phyloP scores from a whole-genome alignment of 73 alveolate genomes.

The Paraurostyla sp. region DNA sequence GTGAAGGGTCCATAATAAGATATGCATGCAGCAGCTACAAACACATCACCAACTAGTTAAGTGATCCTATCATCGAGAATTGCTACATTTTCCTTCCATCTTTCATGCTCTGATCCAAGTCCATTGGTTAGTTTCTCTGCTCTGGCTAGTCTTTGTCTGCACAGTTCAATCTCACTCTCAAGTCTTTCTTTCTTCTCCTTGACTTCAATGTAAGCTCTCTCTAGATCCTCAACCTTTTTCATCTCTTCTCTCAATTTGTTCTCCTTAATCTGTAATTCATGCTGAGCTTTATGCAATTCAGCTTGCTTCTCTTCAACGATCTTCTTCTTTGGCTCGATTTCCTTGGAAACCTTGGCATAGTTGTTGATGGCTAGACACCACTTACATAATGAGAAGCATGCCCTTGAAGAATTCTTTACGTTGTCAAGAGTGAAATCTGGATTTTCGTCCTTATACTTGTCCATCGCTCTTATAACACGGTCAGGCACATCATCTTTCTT shows the following conservation, averaged over 20 bases:
- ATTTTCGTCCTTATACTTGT: slow-evolving; percentile 55
- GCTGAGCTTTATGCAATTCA: slow-evolving; percentile 83
- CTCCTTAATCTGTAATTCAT: slow-evolving; percentile 87
- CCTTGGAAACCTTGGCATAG: slow-evolving; percentile 81
- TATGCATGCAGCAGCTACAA: slow-evolving; percentile 91
- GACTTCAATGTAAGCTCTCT: slow-evolving; percentile 86
- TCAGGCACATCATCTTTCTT: slow-evolving; percentile 70
- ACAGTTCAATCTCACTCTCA: slow-evolving; percentile 85
- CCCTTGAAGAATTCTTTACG: slow-evolving; percentile 76
- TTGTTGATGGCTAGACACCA: slow-evolving; percentile 89
- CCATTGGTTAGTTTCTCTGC: slow-evolving; percentile 95
- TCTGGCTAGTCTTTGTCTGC: slow-evolving; percentile 90
- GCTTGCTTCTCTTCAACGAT: slow-evolving; percentile 69
- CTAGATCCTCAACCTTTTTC: slow-evolving; percentile 90
- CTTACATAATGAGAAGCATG: slow-evolving; percentile 81
- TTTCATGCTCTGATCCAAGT: slow-evolving; percentile 91
- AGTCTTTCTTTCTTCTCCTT: slow-evolving; percentile 88
- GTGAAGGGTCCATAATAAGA: slow-evolving; percentile 97
- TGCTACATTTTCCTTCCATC: slow-evolving; percentile 94
- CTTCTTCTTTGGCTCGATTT: slow-evolving; percentile 81
- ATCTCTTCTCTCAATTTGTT: slow-evolving; percentile 85
- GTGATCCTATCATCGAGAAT: slow-evolving; percentile 83
- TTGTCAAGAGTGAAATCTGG: slow-evolving; percentile 85
- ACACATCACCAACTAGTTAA: slow-evolving; percentile 92
- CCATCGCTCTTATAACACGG: slow-evolving; percentile 63